Conservation (phyloP, 305 asterid species). For the Fraxinus baroniana region DNA sequence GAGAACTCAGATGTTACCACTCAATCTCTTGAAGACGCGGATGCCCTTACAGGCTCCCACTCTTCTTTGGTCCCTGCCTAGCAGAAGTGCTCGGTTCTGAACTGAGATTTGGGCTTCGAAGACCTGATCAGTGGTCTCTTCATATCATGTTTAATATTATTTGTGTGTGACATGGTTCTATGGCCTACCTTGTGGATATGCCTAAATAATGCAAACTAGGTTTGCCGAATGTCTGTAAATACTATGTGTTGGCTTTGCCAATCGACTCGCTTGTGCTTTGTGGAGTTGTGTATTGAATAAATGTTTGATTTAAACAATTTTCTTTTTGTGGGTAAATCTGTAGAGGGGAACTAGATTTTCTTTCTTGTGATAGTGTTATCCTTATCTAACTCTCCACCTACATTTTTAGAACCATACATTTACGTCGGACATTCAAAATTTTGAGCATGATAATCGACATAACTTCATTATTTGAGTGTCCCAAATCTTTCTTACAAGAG, state of each 20-base stretch:
- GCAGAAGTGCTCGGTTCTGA: constrained; percentile 14
- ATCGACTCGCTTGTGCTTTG: neutral
- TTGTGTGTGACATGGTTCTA: neutral
- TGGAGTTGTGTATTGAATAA: constrained; percentile 21
- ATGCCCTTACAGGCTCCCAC: constrained; percentile 46
- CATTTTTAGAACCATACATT: neutral
- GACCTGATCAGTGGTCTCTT: neutral
- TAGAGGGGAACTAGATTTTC: neutral
- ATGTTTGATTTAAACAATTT: constrained; percentile 3
- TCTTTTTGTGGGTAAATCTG: neutral
- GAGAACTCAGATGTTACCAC: constrained; percentile 37
- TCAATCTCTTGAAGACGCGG: constrained; percentile 52
- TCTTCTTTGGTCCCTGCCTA: constrained; percentile 54
- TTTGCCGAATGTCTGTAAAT: constrained; percentile 24
- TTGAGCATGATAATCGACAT: neutral
- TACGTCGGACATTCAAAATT: neutral
- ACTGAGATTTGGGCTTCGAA: neutral
- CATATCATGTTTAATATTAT: neutral
- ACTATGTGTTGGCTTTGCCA: constrained; percentile 8
- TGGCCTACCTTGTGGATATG: constrained; percentile 19
- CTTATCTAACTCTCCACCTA: neutral
- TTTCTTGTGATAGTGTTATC: neutral
- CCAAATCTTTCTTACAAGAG: neutral
- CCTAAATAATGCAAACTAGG: constrained; percentile 39
- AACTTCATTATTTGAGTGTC: neutral